Evolutionary conservation across 768 basidiomycete genomes (phyloP).

Genomic region (Pleurotus salmoneostramineus): DNA sequence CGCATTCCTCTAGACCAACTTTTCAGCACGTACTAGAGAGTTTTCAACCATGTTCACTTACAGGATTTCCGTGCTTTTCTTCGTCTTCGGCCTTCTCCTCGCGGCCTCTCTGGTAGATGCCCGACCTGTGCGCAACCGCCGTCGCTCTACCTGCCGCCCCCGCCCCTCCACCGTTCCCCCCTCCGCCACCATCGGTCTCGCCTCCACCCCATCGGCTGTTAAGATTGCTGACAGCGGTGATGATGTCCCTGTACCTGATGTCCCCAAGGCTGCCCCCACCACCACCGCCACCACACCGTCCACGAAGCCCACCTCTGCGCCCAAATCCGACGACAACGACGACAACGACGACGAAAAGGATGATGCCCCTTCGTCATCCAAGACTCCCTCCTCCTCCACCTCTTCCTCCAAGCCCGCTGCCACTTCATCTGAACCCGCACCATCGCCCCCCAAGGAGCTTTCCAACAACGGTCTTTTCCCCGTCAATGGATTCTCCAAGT

Average conservation of each 20-base stretch:
- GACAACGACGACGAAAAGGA: neutral
- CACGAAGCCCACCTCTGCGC: neutral
- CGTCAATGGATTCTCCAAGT: slow-evolving; percentile 24
- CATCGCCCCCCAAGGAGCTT: slow-evolving; percentile 11
- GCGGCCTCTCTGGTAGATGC: slow-evolving; percentile 1
- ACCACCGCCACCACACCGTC: neutral
- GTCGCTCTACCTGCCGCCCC: slow-evolving; percentile 1
- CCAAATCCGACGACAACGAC: neutral
- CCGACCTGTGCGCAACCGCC: neutral
- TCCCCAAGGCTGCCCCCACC: neutral
- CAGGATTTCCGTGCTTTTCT: slow-evolving; percentile 4
- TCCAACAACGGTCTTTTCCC: slow-evolving; percentile 36
- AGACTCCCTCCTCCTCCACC: neutral
- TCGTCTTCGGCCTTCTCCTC: slow-evolving; percentile 5
- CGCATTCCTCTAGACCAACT: slow-evolving; percentile 5
- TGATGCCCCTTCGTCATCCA: slow-evolving; percentile 2
- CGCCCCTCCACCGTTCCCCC: neutral
- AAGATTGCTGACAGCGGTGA: neutral
- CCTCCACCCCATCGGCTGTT: neutral
- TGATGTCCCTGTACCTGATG: neutral
- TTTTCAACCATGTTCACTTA: slow-evolving; percentile 6
- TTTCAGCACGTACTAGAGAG: neutral
- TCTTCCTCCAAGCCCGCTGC: slow-evolving; percentile 7
- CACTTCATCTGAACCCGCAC: slow-evolving; percentile 10
- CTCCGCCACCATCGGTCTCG: neutral